Evolutionary conservation across 164 flowering plant species (phyloP).

Genomic region (Saururus chinensis): DNA sequence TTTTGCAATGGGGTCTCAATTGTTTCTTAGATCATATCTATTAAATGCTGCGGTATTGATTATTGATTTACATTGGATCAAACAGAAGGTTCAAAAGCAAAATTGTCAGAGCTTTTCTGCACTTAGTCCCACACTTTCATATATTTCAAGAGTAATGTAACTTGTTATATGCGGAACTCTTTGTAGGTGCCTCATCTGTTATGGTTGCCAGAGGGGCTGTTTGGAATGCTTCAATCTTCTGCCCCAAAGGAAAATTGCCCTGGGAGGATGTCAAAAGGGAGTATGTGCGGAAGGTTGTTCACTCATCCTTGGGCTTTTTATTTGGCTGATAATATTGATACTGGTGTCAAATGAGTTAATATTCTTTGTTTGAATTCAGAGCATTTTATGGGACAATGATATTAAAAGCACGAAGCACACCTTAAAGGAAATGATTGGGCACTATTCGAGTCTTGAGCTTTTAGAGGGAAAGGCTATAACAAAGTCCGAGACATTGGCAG

Average conservation of each 20-base stretch:
- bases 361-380: constrained; percentile 27
- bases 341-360: background rate
- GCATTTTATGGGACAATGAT: constrained; percentile 89
- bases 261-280: constrained; percentile 79
- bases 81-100: background rate
- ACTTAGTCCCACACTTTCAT: background rate
- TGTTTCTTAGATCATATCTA: background rate
- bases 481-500: constrained; percentile 54
- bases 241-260: constrained; percentile 46
- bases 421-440: constrained; percentile 73
- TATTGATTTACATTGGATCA: background rate
- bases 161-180: background rate
- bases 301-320: background rate
- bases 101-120: background rate
- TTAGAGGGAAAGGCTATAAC: constrained; percentile 70
- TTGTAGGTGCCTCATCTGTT: constrained; percentile 70
- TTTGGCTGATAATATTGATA: background rate
- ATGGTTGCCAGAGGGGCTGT: constrained; percentile 96
- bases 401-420: constrained; percentile 82
- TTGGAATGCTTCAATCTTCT: constrained; percentile 94
- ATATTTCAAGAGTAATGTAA: background rate
- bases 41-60: background rate
- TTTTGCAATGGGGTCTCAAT: too few species aligned
- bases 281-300: constrained; percentile 62
- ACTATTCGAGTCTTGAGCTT: constrained; percentile 61